Evolutionary conservation across 1,284 basidiomycete genomes (phyloP), one percentile per base, ranked within the genome.

Genomic region (Macrocystidia cucumis): DNA sequence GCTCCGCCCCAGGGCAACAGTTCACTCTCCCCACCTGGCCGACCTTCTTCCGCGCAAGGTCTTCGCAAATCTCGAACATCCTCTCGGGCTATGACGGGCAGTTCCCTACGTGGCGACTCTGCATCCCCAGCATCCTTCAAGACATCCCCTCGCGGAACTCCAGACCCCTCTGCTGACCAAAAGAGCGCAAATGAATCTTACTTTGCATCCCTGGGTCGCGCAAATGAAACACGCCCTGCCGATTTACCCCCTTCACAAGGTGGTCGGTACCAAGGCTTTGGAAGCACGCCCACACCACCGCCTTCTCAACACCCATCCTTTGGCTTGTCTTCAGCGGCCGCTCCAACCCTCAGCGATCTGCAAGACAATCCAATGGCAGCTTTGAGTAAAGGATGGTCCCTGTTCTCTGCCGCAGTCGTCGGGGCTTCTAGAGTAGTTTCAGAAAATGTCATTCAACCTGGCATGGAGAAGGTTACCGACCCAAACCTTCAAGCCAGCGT

Each of bases 191-290:
- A 91, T 51, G 88, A 91, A 47, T 52, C 63, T 32, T 91, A 75
- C 57, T 91, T 91, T 55, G 60, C 84, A 13, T 62, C 57, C 29
- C 69, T 91, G 13, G 89, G 89, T 7, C 69, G 73, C 35, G 56
- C 67, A 5, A 91, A 91, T 51, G 83, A 85, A 2, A 59, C 57
- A 33, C 74, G 88, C 11, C 69, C 85, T 9, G 71, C 64, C 3
- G 67, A 88, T 51, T 59, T 91, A 19, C 85, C 84, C 2, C 88
- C 88, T 17, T 87, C 83, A 2, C 88, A 90, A 60, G 89, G 88
- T 33, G 89, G 88, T 25, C 74, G 75, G 28, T 91, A 91, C 55
- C 74, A 78, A 45, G 89, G 88, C 9, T 92, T 92, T 53, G 88
- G 88, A 4, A 86, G 59, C 48, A 80, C 81, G 0, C 78, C 83